Evolutionary conservation across 495 filamentous ascomycete genomes (phyloP), one percentile per base, ranked within the genome.

Genomic region (Articulospora tetracladia): DNA sequence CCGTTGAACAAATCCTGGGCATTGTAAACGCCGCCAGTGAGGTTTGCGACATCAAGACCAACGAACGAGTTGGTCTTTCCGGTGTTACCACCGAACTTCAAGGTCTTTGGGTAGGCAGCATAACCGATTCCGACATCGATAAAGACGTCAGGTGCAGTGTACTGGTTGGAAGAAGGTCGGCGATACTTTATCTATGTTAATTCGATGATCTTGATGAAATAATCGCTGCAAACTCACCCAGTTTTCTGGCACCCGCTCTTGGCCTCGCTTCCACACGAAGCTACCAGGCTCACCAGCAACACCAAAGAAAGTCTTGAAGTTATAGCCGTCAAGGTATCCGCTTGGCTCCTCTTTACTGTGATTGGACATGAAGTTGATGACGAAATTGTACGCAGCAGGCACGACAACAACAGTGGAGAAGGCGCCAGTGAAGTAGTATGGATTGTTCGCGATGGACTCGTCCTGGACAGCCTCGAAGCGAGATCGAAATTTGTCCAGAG

Each of bases 11-110:
- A n/a, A 39, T 39, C 34, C n/a, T 39, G 34, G n/a, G 34, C 34
- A n/a, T 10, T 10, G n/a, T 10, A 39, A 10, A 39, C 34, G 10
- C 34, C 34, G n/a, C 75, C 77, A 13, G 79, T 84, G 26, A 86
- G 36, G 39, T 76, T 66, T 0, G 66, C 67, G 4, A 76, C 51
- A 61, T 85, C 72, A 52, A 84, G 57, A n/a, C 76, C 75, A n/a
- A 72, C 69, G 67, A 84, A 86, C 44, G 75, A 76, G 68, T 86
- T 77, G 7, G 79, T 73, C 0, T 66, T 72, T 8, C 81, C 80
- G 6, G 73, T 74, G 66, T 86, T 86, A 39, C 83, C 82, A 39
- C 83, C 84, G 30, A 83, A 61, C 34, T 68, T 71, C 39, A 70
- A 54, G 55, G 72, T 52, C 22, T 64, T 27, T 0, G 68, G 55